phyloP scores from a whole-genome alignment of 140 eudicot genomes.

The Cichorium intybus region DNA sequence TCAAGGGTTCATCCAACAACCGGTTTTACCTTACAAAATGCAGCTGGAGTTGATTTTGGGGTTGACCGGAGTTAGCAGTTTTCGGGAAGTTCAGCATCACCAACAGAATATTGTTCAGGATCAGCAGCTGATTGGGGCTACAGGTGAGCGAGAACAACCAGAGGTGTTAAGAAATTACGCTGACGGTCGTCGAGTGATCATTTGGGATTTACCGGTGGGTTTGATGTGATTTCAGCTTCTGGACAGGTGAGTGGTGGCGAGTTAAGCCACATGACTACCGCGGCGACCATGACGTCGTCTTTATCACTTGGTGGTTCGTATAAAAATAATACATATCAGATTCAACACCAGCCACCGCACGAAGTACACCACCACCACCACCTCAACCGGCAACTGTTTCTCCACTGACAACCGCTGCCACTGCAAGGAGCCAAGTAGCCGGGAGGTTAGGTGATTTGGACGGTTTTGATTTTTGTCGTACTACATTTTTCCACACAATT shows the following conservation, averaged over 20 bases:
- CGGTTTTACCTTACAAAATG: slow-evolving; percentile 45
- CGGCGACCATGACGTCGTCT: slow-evolving; percentile 30
- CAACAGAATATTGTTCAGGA: slow-evolving; percentile 24
- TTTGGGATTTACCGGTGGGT: slow-evolving; percentile 39
- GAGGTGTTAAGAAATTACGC: slow-evolving; percentile 45
- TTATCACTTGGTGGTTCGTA: slow-evolving; percentile 54
- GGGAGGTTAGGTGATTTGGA: too few species aligned
- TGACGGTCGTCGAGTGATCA: slow-evolving; percentile 44
- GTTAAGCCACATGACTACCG: slow-evolving; percentile 30
- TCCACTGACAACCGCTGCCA: too few species aligned
- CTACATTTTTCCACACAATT: too few species aligned
- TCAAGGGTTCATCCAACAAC: slow-evolving; percentile 27
- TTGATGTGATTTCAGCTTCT: slow-evolving; percentile 24
- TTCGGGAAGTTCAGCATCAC: slow-evolving; percentile 44
- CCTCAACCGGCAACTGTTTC: too few species aligned
- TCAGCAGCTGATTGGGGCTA: slow-evolving; percentile 37
- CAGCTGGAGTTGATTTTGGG: slow-evolving; percentile 49
- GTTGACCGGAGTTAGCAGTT: slow-evolving; percentile 29
- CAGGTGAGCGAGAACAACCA: slow-evolving; percentile 51
- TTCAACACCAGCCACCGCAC: slow-evolving; percentile 28
- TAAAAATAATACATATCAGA: slow-evolving; percentile 36
- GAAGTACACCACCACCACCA: too few species aligned
- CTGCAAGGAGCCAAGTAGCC: too few species aligned
- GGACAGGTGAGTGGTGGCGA: slow-evolving; percentile 37
- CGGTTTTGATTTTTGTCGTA: too few species aligned